Conservation (phyloP, 2,329 filamentous ascomycete genomes). For the Didymella sp. region DNA sequence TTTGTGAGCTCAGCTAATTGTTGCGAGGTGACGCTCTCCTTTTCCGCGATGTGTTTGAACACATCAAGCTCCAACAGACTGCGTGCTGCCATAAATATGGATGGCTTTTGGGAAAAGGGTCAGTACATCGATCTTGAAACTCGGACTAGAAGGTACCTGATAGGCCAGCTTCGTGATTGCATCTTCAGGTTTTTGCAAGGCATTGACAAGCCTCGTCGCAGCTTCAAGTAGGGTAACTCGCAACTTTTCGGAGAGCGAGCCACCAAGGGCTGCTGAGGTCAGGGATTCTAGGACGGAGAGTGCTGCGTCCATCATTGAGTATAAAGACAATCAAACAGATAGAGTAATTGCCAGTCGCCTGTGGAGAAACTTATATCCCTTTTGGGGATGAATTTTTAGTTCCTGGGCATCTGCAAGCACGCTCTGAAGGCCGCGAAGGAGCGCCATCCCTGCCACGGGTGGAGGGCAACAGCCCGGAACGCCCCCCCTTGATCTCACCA, state of each 20-base stretch:
- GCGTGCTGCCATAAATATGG: slow-evolving; percentile 13
- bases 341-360: no score
- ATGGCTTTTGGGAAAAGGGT: background rate
- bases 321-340: no score
- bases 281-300: background rate
- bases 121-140: background rate
- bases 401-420: no score
- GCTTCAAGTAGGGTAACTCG: slow-evolving; percentile 3
- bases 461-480: no score
- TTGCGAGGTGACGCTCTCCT: background rate
- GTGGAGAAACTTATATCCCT: no score
- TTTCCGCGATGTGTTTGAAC: slow-evolving; percentile 9
- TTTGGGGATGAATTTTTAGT: no score
- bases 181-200: slow-evolving; percentile 11
- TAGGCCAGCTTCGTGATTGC: slow-evolving; percentile 6
- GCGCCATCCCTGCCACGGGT: no score
- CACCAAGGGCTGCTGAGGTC: background rate
- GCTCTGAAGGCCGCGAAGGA: no score
- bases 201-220: slow-evolving; percentile 4
- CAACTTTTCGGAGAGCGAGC: background rate
- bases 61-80: slow-evolving; percentile 3
- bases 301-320: slow-evolving; percentile 5
- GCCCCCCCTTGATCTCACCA: no score
- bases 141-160: background rate
- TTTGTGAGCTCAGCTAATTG: slow-evolving; percentile 6